A percentile compares a stretch with the other conserved stretches of the same genome.
Conservation (phyloP, 371 early-diverging fungal species). For the Cokeromyces recurvatus region DNA sequence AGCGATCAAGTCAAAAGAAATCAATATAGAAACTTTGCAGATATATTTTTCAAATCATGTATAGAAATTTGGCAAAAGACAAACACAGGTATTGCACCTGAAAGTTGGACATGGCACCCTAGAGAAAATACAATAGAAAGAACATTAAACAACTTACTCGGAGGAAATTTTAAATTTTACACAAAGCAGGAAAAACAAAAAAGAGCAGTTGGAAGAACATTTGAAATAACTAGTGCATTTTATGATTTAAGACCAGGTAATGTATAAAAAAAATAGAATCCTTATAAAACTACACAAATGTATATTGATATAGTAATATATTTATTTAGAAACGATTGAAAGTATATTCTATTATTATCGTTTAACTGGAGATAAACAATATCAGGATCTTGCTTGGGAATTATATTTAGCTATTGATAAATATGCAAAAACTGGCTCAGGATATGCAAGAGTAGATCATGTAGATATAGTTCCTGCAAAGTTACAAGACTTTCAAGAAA, state of each 20-base stretch:
- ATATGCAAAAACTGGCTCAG: conserved; percentile 44
- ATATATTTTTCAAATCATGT: conserved; percentile 25
- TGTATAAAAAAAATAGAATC: background rate
- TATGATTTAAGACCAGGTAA: conserved; percentile 58
- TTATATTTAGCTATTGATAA: conserved; percentile 58
- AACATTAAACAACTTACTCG: background rate
- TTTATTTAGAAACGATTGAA: conserved; percentile 63
- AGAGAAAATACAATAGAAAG: background rate
- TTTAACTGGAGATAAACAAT: conserved; percentile 59
- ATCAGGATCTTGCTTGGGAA: conserved; percentile 60
- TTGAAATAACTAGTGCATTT: conserved; percentile 9
- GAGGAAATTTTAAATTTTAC: background rate
- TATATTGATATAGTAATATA: too few species aligned
- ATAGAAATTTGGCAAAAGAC: conserved; percentile 24
- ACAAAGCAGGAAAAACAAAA: background rate
- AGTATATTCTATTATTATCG: conserved; percentile 68
- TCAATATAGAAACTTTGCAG: conserved; percentile 17
- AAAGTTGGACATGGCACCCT: conserved; percentile 31
- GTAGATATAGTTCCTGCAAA: conserved; percentile 34
- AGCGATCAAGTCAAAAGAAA: conserved; percentile 3
- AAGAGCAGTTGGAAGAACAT: too few species aligned
- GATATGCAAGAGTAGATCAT: conserved; percentile 52
- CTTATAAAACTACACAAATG: background rate
- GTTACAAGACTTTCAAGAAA: conserved; percentile 40
- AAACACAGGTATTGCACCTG: conserved; percentile 28